Base-by-base conservation (phyloP, 2,329 filamentous ascomycete species). In the Alternaria brassicicola region DNA sequence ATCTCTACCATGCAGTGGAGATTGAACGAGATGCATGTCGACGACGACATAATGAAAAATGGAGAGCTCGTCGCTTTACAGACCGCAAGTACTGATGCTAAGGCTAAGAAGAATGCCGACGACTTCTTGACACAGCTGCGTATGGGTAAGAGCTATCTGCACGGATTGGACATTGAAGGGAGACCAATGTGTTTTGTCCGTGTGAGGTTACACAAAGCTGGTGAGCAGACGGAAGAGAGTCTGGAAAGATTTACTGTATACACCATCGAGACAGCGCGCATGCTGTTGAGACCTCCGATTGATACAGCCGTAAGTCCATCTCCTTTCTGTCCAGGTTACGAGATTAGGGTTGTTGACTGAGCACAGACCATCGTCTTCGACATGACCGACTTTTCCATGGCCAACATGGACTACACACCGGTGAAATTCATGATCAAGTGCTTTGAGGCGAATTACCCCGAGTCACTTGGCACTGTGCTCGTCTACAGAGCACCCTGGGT, bases 341-440 rank as follows among this genome's bases (percentile, higher is more conserved):
- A 23, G 26, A 36, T 21, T 28, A 46, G 65, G 23, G 25, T 47
- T 26, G 25, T 28, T 42, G 38, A 55, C 38, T 15, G n/a, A 36
- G 7, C 13, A 9, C 59, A 96, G 91, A 95, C 91, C 39, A 87
- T 99, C 63, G 81, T 99, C 45, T 99, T 99, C 73, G 95, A 99
- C 76, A 94, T 99, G 92, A 96, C 91, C 7, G 87, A 89, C 62
- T 98, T 98, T 77, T 91, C 90, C 17, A 84, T 98, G 81, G 89
- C 93, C 15, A 99, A 99, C 78, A 98, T 99, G 95, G 95, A 99
- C 77, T 98, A 98, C 76, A 87, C 91, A 0, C 94, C 95, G 1
- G 92, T 99, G 56, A 99, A 97, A 73, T 99, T 98, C 80, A 97
- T 99, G 90, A 97, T 99, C 78, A 96, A 97, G 78, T 97, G 93